Percentiles rank a stretch among this genome's conserved stretches.
These are phyloP conservation scores for Auricularia auricula-judae DNA, from an alignment of 768 basidiomycete genomes.

Conservation along the genomic window DNA sequence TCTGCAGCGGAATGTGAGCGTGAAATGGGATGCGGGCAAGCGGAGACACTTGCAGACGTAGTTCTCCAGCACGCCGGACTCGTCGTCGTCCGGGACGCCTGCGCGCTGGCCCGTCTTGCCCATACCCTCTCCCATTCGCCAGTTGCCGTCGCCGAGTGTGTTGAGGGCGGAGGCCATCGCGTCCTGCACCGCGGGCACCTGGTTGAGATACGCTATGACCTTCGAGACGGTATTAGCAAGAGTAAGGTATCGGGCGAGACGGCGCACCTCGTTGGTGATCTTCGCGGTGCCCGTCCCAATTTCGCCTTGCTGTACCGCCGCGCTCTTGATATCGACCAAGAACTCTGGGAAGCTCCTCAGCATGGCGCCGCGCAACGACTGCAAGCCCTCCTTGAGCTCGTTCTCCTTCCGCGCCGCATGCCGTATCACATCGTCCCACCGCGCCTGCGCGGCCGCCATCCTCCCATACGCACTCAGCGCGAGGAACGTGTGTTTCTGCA, in stretches of 20 bases:
- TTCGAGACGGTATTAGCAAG: constrained; percentile 16
- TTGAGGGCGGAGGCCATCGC: constrained; percentile 57
- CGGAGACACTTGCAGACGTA: constrained; percentile 44
- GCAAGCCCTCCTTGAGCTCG: constrained; percentile 58
- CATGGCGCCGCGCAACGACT: constrained; percentile 54
- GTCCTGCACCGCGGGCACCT: constrained; percentile 55
- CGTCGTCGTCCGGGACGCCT: constrained; percentile 37
- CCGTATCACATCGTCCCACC: constrained; percentile 28
- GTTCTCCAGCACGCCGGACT: constrained; percentile 52
- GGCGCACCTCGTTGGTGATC: constrained; percentile 28
- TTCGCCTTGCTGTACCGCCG: constrained; percentile 34
- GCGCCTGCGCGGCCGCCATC: constrained; percentile 41
- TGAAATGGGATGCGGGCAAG: background rate
- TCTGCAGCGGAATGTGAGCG: constrained; percentile 27
- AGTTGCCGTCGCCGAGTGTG: constrained; percentile 76
- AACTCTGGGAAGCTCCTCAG: constrained; percentile 79
- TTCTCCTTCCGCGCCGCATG: constrained; percentile 32
- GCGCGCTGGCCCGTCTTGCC: constrained; percentile 38
- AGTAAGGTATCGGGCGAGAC: background rate
- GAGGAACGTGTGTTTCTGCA: constrained; percentile 74
- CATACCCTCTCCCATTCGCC: constrained; percentile 84
- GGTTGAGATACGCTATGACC: constrained; percentile 60
- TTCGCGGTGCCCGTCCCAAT: constrained; percentile 54
- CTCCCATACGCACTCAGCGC: constrained; percentile 60
- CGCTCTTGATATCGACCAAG: constrained; percentile 64